Evolutionary conservation across 257 asterid species (phyloP), one percentile per base, ranked within the genome.

Genomic region (Plantago elongata): DNA sequence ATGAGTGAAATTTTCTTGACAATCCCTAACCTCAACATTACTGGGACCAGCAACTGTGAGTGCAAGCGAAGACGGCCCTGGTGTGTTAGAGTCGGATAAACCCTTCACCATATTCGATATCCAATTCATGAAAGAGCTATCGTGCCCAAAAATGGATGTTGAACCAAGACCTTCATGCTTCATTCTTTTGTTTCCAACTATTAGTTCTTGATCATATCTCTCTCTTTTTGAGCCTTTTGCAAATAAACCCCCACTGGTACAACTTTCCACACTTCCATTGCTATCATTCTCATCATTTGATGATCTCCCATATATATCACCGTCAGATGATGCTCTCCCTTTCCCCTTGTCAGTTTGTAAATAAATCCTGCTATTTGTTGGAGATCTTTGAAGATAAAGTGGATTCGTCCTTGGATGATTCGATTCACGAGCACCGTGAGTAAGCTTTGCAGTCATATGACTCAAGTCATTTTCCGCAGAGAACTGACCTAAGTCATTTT

Each of bases 71-170:
- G 76, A 78, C 45, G 34, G 45, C 22, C 57, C 73, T 34, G 60
- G 70, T 40, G 72, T 76, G 49, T 59, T 74, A 58, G 72, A 61
- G 56, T 75, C 81, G 0, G 89, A 13, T 29, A 66, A 66, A 16
- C 94, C 93, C 60, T 82, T 88, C 52, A 79, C 85, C 94, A 90
- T 74, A 71, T 82, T 88, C 5, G 95, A 80, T 52, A 90, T 83
- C 94, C 94, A 90, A 62, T 60, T 82, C 84, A 82, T 51, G 68
- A 90, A 90, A 14, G 95, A 85, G 77, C 83, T 75, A 63, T 70
- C 74, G 3, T 51, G 69, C 71, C 65, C 59, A n/a, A 29, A 40
- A 7, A 58, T 54, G 15, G 81, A 68, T n/a, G 63, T 58, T 29
- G 80, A 69, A 55, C 61, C 78, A 60, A 67, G 70, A 51, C 48